These are phyloP conservation scores for Solanum etuberosum DNA, from an alignment of 257 asterid genomes.

Conservation along the genomic window DNA sequence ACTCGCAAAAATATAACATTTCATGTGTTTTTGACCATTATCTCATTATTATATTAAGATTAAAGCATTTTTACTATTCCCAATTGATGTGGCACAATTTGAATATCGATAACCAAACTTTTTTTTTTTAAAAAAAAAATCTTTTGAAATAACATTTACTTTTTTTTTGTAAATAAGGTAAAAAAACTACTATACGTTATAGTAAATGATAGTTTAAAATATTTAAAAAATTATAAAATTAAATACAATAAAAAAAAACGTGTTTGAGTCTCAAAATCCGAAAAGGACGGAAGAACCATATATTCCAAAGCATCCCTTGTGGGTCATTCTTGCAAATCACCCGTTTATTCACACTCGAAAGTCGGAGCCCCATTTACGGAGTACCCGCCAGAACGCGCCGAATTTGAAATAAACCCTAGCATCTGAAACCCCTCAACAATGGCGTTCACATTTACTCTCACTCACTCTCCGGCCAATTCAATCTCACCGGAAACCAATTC, in stretches of 20 bases:
- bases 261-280: rapidly evolving
- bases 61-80: neutral
- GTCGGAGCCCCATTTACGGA: neutral
- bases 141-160: neutral
- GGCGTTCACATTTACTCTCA: constrained; percentile 30
- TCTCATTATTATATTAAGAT: neutral
- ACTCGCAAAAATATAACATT: neutral
- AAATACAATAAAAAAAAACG: rapidly evolving
- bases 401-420: neutral
- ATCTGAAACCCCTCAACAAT: constrained; percentile 9
- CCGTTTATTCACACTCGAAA: neutral
- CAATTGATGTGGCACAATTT: neutral
- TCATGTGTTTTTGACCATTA: rapidly evolving
- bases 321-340: neutral
- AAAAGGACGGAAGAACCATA: rapidly evolving
- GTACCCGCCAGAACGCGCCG: neutral
- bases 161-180: neutral
- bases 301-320: neutral
- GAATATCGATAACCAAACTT: neutral
- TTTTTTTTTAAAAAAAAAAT: too few relatives aligned
- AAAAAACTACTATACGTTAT: too few relatives aligned
- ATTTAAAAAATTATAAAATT: too few relatives aligned
- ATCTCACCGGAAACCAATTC: constrained; percentile 2
- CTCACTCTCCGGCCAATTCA: constrained; percentile 10
- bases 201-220: too few relatives aligned